phyloP scores from a whole-genome alignment of 139 green algal genomes.

The Pleodorina starrii region DNA sequence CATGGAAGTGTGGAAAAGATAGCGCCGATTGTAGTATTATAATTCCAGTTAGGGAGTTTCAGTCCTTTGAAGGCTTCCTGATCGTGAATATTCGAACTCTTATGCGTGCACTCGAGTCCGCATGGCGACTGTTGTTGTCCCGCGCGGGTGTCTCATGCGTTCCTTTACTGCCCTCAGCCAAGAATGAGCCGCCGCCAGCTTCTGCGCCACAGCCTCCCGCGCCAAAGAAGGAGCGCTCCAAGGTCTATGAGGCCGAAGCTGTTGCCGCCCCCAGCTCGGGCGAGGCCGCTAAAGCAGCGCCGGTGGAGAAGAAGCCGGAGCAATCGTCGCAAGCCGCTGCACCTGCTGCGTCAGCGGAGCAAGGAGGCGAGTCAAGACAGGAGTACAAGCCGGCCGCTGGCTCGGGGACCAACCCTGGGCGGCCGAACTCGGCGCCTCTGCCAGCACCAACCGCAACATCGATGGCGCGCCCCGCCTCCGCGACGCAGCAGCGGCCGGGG shows the following conservation, averaged over 20 bases:
- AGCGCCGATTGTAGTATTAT: not conserved
- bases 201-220: not conserved
- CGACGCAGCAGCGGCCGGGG: not conserved
- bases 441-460: not conserved
- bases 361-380: not conserved
- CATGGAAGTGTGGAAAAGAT: not conserved
- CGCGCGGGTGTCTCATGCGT: not conserved
- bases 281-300: not conserved
- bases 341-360: not conserved
- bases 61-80: not conserved
- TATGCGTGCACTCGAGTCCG: not conserved
- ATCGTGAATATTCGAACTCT: not conserved
- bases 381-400: not conserved
- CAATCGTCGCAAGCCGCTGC: not conserved
- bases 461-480: not conserved
- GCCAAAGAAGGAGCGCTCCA: not conserved
- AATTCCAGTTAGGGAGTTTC: not conserved
- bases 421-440: not conserved
- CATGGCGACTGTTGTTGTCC: conserved; percentile 1
- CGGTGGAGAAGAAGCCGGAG: not conserved
- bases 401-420: not conserved
- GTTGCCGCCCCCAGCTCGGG: not conserved
- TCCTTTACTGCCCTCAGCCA: not conserved
- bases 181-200: not conserved
- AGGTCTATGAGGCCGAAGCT: not conserved